phyloP scores from a whole-genome alignment of 805 yeast species.

The Candida piceae region DNA sequence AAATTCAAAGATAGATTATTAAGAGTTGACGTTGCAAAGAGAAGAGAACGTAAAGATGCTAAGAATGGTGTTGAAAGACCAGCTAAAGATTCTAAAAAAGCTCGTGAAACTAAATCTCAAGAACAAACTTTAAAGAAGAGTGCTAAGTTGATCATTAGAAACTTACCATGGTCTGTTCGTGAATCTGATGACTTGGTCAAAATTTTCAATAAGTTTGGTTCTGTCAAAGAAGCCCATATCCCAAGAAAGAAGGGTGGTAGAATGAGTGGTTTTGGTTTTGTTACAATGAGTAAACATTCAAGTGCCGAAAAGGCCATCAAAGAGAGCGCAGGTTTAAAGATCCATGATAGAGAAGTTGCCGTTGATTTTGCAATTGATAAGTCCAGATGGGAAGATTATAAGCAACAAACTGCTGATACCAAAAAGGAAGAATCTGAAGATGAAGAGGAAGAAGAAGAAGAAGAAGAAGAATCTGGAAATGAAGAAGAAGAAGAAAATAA shows the following conservation, averaged over 20 bases:
- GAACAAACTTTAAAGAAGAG: conserved; percentile 40
- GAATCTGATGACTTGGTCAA: conserved; percentile 67
- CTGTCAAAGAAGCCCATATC: conserved; percentile 81
- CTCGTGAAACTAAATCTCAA: conserved; percentile 12
- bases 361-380: conserved; percentile 93
- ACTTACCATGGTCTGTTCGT: conserved; percentile 94
- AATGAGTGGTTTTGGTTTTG: conserved; percentile 93
- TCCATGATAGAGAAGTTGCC: conserved; percentile 87
- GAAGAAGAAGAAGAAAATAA: conserved; percentile 25
- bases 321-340: conserved; percentile 66
- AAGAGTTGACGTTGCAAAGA: conserved; percentile 82
- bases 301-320: conserved; percentile 81
- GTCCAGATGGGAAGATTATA: conserved; percentile 66
- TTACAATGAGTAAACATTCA: conserved; percentile 74
- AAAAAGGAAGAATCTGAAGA: conserved; percentile 36
- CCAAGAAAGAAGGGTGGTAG: conserved; percentile 85
- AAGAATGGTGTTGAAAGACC: conserved; percentile 16
- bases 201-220: conserved; percentile 72
- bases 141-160: conserved; percentile 83
- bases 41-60: conserved; percentile 70
- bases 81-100: conserved; percentile 44
- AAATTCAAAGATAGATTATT: conserved; percentile 64
- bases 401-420: conserved; percentile 39
- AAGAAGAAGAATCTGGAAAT: conserved; percentile 24
- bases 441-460: conserved; percentile 27